Percentiles rank a stretch among this genome's conserved stretches.
These are phyloP conservation scores for Pilatotrama ljubarskyi DNA, from an alignment of 768 basidiomycete genomes.

Conservation along the genomic window DNA sequence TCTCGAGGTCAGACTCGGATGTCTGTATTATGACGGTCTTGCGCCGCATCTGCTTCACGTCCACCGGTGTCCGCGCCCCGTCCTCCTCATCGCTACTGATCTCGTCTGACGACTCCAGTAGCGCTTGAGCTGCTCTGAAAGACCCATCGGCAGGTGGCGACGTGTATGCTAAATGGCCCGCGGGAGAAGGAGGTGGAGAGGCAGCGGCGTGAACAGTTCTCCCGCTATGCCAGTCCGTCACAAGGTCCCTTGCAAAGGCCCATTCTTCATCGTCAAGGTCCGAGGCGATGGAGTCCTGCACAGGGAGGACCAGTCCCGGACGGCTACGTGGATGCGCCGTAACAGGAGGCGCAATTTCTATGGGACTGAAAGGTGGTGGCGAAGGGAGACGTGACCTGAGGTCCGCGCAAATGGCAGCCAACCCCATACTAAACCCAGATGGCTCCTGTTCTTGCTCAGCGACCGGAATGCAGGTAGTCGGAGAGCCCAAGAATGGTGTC, in stretches of 20 bases:
- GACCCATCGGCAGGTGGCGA: neutral
- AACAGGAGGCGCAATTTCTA: conserved; percentile 3
- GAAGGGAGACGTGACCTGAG: conserved; percentile 36
- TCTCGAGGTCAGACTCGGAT: conserved; percentile 6
- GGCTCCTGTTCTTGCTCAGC: conserved; percentile 15
- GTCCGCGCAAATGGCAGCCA: conserved; percentile 39
- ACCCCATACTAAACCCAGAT: conserved; percentile 28
- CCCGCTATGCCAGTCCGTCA: conserved; percentile 26
- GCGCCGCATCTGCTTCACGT: conserved; percentile 23
- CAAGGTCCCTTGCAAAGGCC: conserved; percentile 37
- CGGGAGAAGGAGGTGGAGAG: conserved; percentile 13
- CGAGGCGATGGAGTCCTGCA: conserved; percentile 1
- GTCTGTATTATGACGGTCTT: conserved; percentile 34
- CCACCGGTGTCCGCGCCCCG: neutral
- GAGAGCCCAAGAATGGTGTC: conserved; percentile 43
- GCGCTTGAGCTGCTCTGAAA: neutral
- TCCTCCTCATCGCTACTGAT: neutral
- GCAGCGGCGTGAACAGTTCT: neutral
- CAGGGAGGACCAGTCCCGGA: neutral
- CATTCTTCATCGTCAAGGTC: conserved; percentile 34
- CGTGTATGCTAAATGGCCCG: conserved; percentile 7
- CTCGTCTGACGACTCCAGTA: neutral
- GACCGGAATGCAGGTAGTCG: conserved; percentile 35
- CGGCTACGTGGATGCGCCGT: neutral
- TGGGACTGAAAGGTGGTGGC: conserved; percentile 23